Evolutionary conservation across 306 rosid species (phyloP).

Genomic region (Cicer yamashitae): DNA sequence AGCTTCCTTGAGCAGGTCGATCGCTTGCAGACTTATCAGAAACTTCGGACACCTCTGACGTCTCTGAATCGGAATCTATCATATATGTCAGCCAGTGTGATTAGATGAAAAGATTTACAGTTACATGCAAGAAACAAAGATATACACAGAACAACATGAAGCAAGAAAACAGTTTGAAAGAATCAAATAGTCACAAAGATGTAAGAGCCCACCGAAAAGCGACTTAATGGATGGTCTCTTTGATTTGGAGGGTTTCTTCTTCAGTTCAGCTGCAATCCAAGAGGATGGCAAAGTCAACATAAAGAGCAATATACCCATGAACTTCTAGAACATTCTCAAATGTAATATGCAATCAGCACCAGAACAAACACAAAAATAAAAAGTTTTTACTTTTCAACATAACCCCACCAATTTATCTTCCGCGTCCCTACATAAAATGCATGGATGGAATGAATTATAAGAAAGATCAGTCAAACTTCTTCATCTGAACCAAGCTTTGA

Average conservation of each 20-base stretch:
- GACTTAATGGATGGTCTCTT: constrained; percentile 86
- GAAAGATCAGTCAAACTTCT: neutral
- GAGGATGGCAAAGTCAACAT: constrained; percentile 43
- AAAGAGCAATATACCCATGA: neutral
- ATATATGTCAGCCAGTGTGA: constrained; percentile 38
- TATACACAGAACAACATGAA: constrained; percentile 23
- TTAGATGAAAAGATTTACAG: constrained; percentile 41
- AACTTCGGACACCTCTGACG: constrained; percentile 55
- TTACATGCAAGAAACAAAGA: constrained; percentile 23
- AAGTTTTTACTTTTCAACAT: constrained; percentile 22
- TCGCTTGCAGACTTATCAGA: constrained; percentile 47
- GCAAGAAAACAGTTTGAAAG: constrained; percentile 6
- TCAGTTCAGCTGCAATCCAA: constrained; percentile 76
- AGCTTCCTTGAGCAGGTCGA: constrained; percentile 70
- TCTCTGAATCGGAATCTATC: constrained; percentile 66
- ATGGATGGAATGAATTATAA: constrained; percentile 15
- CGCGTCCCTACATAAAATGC: constrained; percentile 9
- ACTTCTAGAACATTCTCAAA: constrained; percentile 11
- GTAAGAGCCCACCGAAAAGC: constrained; percentile 77
- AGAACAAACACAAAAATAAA: constrained; percentile 1
- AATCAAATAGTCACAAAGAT: constrained; percentile 35
- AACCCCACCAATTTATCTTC: constrained; percentile 34
- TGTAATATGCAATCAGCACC: constrained; percentile 25
- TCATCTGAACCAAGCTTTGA: constrained; percentile 20
- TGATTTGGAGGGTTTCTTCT: constrained; percentile 75